Evolutionary conservation across 2,329 filamentous ascomycete species (phyloP), one percentile per base, ranked within the genome.

Genomic region (Sclerotinia nivalis): DNA sequence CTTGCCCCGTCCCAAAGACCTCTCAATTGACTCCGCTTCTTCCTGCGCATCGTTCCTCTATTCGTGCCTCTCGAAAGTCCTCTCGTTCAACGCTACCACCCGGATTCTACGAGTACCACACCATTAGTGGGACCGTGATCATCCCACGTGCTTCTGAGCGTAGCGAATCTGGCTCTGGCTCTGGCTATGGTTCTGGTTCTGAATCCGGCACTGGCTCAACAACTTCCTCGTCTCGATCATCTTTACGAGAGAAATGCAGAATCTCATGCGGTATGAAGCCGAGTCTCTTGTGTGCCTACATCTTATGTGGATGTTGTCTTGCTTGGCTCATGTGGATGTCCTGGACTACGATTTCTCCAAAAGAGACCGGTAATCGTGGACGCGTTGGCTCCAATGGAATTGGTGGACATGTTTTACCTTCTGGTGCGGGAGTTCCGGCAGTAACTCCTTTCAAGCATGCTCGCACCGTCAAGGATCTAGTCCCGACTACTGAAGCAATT

Each of bases 311-410:
- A 20, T 12, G 22, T 1, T 64, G 28, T 3, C 31, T 64, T 5
- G 37, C 13, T 31, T 64, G 60, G 60, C 47, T 64, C 15, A 5
- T 64, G 9, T 64, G 60, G 60, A 62, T 62, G 60, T 31, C 25
- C 8, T 61, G 10, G 6, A 47, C 9, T 20, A 61, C 1, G 4
- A n/a, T 47, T 1, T 4, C 28, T 8, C 4, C 18, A 47, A 40
- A 1, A 4, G 25, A 31, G 9, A 28, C 18, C 3, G 25, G 20
- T 5, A 28, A 47, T 47, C 40, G 18, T 4, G 59, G 43, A 13
- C 10, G 1, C 4, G 18, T 18, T 34, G 4, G 25, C 10, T 45
- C 6, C 15, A 25, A 28, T 22, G 31, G 20, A 2, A 58, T 58
- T n/a, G 25, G 43, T 34, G 59, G 43, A 8, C 59, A 25, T 34